Percentiles rank a stretch among this genome's conserved stretches.
These are phyloP conservation scores for Mycena metata DNA, from an alignment of 768 basidiomycete species.

Conservation along the genomic window DNA sequence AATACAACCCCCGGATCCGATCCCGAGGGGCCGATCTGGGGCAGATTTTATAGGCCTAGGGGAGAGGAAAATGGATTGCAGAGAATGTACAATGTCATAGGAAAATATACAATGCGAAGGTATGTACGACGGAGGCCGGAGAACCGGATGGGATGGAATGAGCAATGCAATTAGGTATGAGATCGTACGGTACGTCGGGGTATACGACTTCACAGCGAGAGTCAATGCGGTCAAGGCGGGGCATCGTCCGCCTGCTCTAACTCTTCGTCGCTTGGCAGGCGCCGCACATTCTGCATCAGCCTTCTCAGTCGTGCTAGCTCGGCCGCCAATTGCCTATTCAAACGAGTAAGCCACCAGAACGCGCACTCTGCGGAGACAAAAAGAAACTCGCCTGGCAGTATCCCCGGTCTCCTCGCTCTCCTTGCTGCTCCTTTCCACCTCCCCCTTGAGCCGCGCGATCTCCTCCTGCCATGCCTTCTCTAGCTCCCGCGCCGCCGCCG, in stretches of 20 bases:
- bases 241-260: neutral
- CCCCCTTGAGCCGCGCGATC: slow-evolving; percentile 64
- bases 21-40: neutral
- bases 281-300: slow-evolving; percentile 74
- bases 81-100: neutral
- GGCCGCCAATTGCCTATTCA: slow-evolving; percentile 64
- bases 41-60: too few relatives aligned
- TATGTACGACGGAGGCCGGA: neutral
- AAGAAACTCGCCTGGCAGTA: slow-evolving; percentile 70
- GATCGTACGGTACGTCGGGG: slow-evolving; percentile 11
- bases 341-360: neutral
- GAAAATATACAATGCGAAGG: slow-evolving; percentile 12
- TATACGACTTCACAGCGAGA: slow-evolving; percentile 4
- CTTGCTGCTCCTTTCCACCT: slow-evolving; percentile 66
- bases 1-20: neutral
- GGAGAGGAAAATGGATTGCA: neutral
- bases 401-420: slow-evolving; percentile 70
- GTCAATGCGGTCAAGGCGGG: slow-evolving; percentile 20
- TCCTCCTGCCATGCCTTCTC: slow-evolving; percentile 73
- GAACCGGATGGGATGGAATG: neutral
- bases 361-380: neutral
- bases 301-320: slow-evolving; percentile 80
- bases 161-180: neutral
- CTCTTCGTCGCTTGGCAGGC: slow-evolving; percentile 37
- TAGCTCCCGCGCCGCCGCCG: slow-evolving; percentile 64